Conservation (phyloP, 163 green algal genomes). For the Chlamydomonas reinhardtii region DNA sequence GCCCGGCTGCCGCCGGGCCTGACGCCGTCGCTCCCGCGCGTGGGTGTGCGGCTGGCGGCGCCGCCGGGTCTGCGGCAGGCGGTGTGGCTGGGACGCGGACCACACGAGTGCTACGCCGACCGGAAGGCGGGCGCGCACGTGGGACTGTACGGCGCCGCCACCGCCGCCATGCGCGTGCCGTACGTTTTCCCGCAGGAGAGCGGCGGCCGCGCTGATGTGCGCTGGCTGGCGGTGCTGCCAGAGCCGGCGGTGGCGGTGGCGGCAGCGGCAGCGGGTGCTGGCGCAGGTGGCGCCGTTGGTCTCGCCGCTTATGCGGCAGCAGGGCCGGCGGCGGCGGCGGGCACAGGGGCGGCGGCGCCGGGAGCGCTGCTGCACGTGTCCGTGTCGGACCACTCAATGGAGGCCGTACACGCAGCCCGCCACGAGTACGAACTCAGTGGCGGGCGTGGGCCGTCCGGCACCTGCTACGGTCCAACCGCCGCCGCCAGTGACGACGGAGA, state of each 20-base stretch:
- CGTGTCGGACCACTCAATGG: constrained; percentile 69
- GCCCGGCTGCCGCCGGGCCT: constrained; percentile 63
- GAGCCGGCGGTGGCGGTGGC: not conserved
- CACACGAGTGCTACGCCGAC: constrained; percentile 93
- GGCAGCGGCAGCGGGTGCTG: not conserved
- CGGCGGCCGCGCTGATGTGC: constrained; percentile 81
- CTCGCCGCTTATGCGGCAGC: not conserved
- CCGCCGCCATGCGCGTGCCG: constrained; percentile 76
- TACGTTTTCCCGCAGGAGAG: constrained; percentile 95
- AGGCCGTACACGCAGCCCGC: constrained; percentile 67
- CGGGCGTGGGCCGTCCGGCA: too few species aligned
- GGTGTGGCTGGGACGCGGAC: constrained; percentile 85
- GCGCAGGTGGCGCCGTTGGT: not conserved
- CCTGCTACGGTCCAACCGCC: too few species aligned
- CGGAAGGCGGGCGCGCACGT: constrained; percentile 74
- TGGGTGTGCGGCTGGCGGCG: constrained; percentile 73
- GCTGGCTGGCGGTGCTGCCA: constrained; percentile 73
- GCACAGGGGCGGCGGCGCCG: not conserved
- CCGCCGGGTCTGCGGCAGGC: constrained; percentile 50
- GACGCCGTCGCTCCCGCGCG: constrained; percentile 62
- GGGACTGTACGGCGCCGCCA: constrained; percentile 27
- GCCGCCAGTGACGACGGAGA: too few species aligned
- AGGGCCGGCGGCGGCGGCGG: constrained; percentile 54
- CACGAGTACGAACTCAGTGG: constrained; percentile 82
- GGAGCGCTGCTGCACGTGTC: constrained; percentile 3